Percentiles rank a stretch among this genome's conserved stretches.
phyloP scores from a whole-genome alignment of 176 grass and related monocot genomes.

The Bonia amplexicaulis region DNA sequence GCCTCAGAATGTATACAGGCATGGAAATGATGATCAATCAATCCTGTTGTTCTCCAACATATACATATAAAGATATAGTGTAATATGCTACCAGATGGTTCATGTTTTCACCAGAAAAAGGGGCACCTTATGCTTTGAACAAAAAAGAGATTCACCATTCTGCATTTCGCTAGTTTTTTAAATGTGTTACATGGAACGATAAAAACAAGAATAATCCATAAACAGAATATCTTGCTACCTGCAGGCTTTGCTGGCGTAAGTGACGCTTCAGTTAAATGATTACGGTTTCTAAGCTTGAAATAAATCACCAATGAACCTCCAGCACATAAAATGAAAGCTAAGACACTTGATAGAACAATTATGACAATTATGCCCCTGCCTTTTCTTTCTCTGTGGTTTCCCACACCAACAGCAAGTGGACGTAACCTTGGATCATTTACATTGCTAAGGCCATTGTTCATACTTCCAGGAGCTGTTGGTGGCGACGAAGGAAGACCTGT shows the following conservation, averaged over 20 bases:
- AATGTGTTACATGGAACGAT: background rate
- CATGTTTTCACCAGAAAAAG: background rate
- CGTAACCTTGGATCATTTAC: conserved; percentile 35
- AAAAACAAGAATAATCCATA: background rate
- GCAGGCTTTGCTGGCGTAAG: conserved; percentile 44
- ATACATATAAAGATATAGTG: background rate
- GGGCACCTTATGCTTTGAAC: background rate
- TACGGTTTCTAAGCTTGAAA: conserved; percentile 56
- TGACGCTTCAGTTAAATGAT: conserved; percentile 39
- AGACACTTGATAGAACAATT: conserved; percentile 77
- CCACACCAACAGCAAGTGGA: conserved; percentile 70
- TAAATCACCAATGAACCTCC: conserved; percentile 62
- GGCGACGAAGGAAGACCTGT: conserved; percentile 78
- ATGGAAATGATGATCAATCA: conserved; percentile 15
- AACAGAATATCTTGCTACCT: conserved; percentile 52
- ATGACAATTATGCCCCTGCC: conserved; percentile 54
- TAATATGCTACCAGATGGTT: background rate
- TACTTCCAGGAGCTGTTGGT: conserved; percentile 44
- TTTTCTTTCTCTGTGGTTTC: conserved; percentile 60
- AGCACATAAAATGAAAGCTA: conserved; percentile 66
- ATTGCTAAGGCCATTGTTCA: conserved; percentile 60
- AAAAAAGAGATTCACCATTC: background rate
- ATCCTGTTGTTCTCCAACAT: conserved; percentile 4
- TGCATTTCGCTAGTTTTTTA: conserved; percentile 3
- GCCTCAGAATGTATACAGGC: conserved; percentile 14